phyloP scores from a whole-genome alignment of 2,329 filamentous ascomycete genomes.

The Scleromitrula shiraiana region DNA sequence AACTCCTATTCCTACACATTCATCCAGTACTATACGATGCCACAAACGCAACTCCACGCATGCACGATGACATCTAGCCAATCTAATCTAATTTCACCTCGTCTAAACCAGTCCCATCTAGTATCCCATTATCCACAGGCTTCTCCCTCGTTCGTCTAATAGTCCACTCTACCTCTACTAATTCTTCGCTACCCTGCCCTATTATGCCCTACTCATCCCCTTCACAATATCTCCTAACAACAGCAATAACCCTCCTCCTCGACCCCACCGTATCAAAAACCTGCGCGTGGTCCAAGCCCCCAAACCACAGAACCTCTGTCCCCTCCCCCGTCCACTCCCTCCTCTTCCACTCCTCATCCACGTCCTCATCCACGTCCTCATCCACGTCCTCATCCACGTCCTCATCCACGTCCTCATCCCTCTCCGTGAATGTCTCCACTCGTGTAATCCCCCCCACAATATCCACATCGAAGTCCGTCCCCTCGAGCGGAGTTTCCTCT shows the following conservation, averaged over 20 bases:
- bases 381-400: slow-evolving; percentile 18
- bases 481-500: not conserved
- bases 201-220: not conserved
- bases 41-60: no score
- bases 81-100: no score
- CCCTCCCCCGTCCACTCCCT: slow-evolving; percentile 27
- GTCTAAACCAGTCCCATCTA: no score
- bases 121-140: no score
- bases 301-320: slow-evolving; percentile 46
- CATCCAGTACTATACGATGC: no score
- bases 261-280: slow-evolving; percentile 36
- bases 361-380: slow-evolving; percentile 11
- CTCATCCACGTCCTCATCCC: no score
- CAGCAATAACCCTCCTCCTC: slow-evolving; percentile 29
- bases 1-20: no score
- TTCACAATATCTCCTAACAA: slow-evolving; percentile 26
- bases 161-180: not conserved
- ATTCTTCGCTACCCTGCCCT: not conserved
- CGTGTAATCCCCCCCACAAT: not conserved
- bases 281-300: slow-evolving; percentile 48
- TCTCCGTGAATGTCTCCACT: no score
- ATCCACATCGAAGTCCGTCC: not conserved
- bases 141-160: no score
- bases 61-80: no score
- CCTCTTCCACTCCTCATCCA: slow-evolving; percentile 26